Evolutionary conservation across 2,329 filamentous ascomycete genomes (phyloP).

Genomic region (Talaromyces sp.): DNA sequence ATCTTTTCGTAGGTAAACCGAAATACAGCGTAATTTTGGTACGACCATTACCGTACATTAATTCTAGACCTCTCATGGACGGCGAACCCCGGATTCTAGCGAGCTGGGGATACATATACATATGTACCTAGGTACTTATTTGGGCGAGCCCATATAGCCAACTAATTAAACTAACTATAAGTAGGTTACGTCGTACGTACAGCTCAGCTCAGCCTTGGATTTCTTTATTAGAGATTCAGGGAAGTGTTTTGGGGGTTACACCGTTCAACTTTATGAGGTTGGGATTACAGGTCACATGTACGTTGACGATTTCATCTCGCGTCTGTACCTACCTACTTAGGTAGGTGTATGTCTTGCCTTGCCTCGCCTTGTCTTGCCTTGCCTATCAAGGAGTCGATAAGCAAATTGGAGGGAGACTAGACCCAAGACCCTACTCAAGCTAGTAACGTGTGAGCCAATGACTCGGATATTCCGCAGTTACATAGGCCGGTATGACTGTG

Average conservation of each 20-base stretch:
- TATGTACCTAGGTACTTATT: background rate
- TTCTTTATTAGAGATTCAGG: background rate
- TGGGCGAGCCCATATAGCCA: background rate
- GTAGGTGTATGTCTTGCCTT: background rate
- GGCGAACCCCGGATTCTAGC: background rate
- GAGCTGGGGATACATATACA: background rate
- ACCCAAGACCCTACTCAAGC: background rate
- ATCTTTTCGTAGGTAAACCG: background rate
- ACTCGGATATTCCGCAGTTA: background rate
- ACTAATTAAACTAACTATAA: background rate
- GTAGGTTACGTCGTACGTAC: background rate
- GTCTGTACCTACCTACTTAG: slow-evolving; percentile 2
- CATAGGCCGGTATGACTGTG: background rate
- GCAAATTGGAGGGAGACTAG: background rate
- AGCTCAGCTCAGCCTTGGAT: background rate
- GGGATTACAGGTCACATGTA: background rate
- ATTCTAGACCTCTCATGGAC: background rate
- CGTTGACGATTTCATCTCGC: background rate
- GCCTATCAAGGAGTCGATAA: background rate
- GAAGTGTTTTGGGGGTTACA: background rate
- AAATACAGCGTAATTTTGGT: background rate
- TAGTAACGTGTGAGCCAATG: background rate
- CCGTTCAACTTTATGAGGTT: background rate
- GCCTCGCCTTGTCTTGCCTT: background rate
- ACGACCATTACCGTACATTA: background rate